Evolutionary conservation across 352 stramenopile species (phyloP).

Genomic region (Phytophthora pinifolia): DNA sequence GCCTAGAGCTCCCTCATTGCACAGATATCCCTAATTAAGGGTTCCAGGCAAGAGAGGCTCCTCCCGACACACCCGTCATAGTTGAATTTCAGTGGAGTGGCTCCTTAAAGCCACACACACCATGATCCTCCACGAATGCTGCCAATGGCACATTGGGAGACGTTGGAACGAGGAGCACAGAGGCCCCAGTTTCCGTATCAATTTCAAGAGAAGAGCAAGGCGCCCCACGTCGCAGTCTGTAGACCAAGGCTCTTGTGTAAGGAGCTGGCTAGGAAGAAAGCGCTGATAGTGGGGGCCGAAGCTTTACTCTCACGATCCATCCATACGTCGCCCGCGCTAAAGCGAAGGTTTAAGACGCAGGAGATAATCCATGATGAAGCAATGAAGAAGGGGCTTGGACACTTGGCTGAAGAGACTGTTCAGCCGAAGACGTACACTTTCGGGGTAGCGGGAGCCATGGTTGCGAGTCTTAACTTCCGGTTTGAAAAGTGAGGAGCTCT

Average conservation of each 20-base stretch:
- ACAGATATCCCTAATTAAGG: not conserved
- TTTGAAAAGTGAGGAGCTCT: slow-evolving; percentile 80
- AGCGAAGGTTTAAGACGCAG: slow-evolving; percentile 30
- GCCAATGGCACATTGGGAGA: slow-evolving; percentile 78
- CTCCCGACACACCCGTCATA: slow-evolving; percentile 82
- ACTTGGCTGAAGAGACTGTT: slow-evolving; percentile 2
- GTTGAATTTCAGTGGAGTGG: slow-evolving; percentile 88
- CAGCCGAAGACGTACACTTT: slow-evolving; percentile 75
- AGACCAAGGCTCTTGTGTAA: not conserved
- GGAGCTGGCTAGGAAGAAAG: not conserved
- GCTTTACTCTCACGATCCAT: slow-evolving; percentile 89
- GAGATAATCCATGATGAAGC: slow-evolving; percentile 52
- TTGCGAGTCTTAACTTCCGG: slow-evolving; percentile 75
- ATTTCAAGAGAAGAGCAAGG: slow-evolving; percentile 83
- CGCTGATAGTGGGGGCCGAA: not conserved
- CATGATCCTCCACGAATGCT: slow-evolving; percentile 83
- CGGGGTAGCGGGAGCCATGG: slow-evolving; percentile 72
- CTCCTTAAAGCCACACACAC: slow-evolving; percentile 62
- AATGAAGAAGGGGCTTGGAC: slow-evolving; percentile 1
- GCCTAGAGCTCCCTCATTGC: not conserved
- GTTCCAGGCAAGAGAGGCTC: slow-evolving; percentile 9
- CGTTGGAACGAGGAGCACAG: slow-evolving; percentile 29
- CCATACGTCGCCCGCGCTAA: slow-evolving; percentile 36
- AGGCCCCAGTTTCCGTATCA: slow-evolving; percentile 51
- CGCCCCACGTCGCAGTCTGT: too few relatives aligned